phyloP scores from a whole-genome alignment of 345 rosid species.

The Turnera subulata region DNA sequence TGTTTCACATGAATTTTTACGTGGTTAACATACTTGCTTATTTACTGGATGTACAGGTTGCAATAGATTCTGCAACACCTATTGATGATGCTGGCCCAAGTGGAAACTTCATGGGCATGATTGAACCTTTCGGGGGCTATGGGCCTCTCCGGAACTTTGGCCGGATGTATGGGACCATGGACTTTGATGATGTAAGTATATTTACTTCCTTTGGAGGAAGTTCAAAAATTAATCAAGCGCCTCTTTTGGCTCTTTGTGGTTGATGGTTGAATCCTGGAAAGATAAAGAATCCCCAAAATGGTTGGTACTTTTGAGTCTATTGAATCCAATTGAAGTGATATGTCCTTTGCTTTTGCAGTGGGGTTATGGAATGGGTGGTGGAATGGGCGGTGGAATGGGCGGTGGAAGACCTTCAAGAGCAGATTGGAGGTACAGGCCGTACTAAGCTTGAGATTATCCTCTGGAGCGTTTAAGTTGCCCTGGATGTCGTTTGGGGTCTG shows the following conservation, averaged over 20 bases:
- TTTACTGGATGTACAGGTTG: conserved; percentile 49
- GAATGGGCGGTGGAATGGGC: conserved; percentile 64
- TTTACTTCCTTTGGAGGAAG: background rate
- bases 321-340: too few species aligned
- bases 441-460: conserved; percentile 23
- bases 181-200: conserved; percentile 54
- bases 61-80: conserved; percentile 96
- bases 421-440: conserved; percentile 93
- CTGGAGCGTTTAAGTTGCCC: background rate
- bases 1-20: background rate
- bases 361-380: conserved; percentile 61
- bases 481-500: too few species aligned
- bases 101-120: conserved; percentile 39
- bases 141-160: conserved; percentile 80
- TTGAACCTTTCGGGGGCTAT: conserved; percentile 65
- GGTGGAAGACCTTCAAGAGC: conserved; percentile 68
- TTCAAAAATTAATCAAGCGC: background rate
- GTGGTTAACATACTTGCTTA: background rate
- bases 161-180: conserved; percentile 76
- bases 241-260: background rate
- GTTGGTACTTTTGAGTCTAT: too few species aligned
- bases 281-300: background rate
- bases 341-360: conserved; percentile 61
- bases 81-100: conserved; percentile 78
- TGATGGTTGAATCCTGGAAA: background rate